Conservation (phyloP, 2,329 filamentous ascomycete genomes). For the Onygenales sp. region DNA sequence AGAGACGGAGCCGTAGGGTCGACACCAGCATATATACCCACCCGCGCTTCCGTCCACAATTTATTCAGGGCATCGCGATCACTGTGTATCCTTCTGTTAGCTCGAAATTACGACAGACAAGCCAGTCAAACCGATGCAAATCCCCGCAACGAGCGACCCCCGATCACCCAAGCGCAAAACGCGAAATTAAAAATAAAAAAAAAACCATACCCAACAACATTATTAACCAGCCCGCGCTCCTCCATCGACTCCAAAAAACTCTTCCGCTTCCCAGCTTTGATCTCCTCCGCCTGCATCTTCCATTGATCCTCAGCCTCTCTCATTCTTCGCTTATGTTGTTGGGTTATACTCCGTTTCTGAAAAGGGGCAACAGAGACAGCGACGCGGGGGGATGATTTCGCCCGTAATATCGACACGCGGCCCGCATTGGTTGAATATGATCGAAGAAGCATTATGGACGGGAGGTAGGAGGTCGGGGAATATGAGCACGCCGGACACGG, state of each 20-base stretch:
- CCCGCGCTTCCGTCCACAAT: conserved; percentile 36
- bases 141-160: too few species aligned
- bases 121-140: too few species aligned
- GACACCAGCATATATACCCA: conserved; percentile 39
- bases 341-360: conserved; percentile 27
- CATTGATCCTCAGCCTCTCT: conserved; percentile 33
- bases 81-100: conserved; percentile 14
- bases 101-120: background rate
- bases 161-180: too few species aligned
- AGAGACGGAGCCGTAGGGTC: conserved; percentile 42
- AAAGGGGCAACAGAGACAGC: background rate
- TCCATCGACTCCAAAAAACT: conserved; percentile 36
- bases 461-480: background rate
- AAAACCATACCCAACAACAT: conserved; percentile 35
- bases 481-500: background rate
- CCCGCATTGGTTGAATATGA: background rate
- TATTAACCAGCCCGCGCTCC: conserved; percentile 36
- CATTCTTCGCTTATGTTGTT: conserved; percentile 26
- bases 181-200: background rate
- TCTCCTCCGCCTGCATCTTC: conserved; percentile 31
- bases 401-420: background rate
- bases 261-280: conserved; percentile 33
- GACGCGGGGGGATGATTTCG: background rate
- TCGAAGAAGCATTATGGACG: background rate
- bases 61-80: conserved; percentile 34